phyloP scores from a whole-genome alignment of 345 rosid species.

The Eucalyptus curtisii region DNA sequence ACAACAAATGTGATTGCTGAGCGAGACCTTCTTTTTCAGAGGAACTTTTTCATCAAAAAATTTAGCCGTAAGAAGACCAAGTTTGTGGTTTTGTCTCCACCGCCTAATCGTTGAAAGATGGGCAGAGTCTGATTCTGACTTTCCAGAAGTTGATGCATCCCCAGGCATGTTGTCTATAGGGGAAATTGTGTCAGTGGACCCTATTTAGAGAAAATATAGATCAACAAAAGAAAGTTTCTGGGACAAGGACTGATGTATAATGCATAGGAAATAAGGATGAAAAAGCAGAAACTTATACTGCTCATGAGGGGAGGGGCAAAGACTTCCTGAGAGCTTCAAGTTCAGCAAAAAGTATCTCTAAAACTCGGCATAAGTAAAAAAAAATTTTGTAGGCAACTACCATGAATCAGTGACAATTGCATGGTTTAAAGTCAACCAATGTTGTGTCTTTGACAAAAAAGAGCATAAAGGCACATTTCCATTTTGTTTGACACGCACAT shows the following conservation, averaged over 20 bases:
- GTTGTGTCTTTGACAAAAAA: neutral
- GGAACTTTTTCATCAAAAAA: slow-evolving; percentile 37
- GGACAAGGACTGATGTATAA: neutral
- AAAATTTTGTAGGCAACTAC: neutral
- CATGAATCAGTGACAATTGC: neutral
- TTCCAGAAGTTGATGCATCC: slow-evolving; percentile 16
- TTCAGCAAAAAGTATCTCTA: neutral
- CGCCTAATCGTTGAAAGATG: neutral
- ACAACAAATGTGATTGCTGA: neutral
- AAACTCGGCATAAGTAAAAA: neutral
- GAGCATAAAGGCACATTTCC: neutral
- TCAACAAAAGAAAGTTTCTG: neutral
- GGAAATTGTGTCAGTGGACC: neutral
- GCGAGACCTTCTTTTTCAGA: slow-evolving; percentile 29
- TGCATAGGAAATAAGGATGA: neutral
- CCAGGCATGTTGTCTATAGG: neutral
- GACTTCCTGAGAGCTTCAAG: neutral
- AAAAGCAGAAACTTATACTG: neutral
- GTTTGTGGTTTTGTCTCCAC: neutral
- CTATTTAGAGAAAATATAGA: neutral
- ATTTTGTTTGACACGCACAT: neutral
- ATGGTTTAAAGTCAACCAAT: neutral
- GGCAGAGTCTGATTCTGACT: slow-evolving; percentile 1
- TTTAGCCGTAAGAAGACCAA: slow-evolving; percentile 9
- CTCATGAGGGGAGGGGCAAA: neutral